Conservation (phyloP, 805 yeast species). For the Candida adriatica region DNA sequence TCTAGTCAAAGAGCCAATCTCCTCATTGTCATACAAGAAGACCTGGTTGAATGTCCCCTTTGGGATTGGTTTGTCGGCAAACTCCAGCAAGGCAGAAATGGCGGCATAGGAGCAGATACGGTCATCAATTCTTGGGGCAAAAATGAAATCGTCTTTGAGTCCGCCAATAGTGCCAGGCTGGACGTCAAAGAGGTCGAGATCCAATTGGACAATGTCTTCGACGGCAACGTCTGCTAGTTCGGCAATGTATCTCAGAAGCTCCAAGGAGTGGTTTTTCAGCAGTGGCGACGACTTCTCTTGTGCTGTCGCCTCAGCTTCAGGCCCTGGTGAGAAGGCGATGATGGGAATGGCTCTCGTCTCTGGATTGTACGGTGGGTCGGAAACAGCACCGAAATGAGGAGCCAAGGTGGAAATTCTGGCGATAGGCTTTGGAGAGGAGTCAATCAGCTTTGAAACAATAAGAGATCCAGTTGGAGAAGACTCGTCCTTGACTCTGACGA, state of each 20-base stretch:
- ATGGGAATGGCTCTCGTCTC: constrained; percentile 80
- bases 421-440: constrained; percentile 60
- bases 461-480: constrained; percentile 23
- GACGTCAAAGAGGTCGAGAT: constrained; percentile 73
- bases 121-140: constrained; percentile 82
- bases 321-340: constrained; percentile 45
- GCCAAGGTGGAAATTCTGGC: constrained; percentile 83
- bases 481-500: constrained; percentile 36
- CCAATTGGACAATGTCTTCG: constrained; percentile 58
- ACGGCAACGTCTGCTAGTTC: constrained; percentile 51
- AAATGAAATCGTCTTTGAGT: constrained; percentile 64
- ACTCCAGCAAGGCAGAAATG: constrained; percentile 47
- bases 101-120: constrained; percentile 78
- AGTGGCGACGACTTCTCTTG: constrained; percentile 60
- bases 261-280: constrained; percentile 60
- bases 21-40: constrained; percentile 73
- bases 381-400: constrained; percentile 74
- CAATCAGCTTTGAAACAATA: constrained; percentile 39
- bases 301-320: constrained; percentile 42
- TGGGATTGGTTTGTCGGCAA: constrained; percentile 29
- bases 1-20: constrained; percentile 73
- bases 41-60: constrained; percentile 46
- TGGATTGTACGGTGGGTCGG: constrained; percentile 63
- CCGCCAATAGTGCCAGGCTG: constrained; percentile 80
- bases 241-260: constrained; percentile 63